Conservation (phyloP, 1,284 basidiomycete species). For the Puccinia triticina region DNA sequence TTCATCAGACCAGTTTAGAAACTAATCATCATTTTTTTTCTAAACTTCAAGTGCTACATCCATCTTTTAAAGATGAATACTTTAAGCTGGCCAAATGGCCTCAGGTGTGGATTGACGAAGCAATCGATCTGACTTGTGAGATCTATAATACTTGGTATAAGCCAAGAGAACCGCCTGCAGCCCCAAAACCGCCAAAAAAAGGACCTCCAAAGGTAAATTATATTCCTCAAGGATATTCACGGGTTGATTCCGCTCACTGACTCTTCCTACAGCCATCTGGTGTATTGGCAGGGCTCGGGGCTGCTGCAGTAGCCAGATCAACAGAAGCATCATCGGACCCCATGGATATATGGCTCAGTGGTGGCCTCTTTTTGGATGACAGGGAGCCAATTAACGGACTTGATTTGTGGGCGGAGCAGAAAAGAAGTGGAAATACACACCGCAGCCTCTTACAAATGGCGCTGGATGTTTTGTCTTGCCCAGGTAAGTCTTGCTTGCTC, state of each 20-base stretch:
- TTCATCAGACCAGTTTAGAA: background rate
- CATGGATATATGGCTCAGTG: too few relatives aligned
- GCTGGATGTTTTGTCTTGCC: constrained; percentile 6
- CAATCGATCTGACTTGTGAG: constrained; percentile 2
- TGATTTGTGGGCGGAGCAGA: constrained; percentile 2
- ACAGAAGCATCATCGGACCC: too few relatives aligned
- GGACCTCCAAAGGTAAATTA: background rate
- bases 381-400: background rate
- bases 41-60: background rate
- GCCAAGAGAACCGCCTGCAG: background rate
- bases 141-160: constrained; percentile 12
- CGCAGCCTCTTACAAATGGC: constrained; percentile 6
- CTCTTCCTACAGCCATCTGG: background rate
- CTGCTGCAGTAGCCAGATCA: too few relatives aligned
- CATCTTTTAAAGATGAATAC: too few relatives aligned
- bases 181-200: background rate
- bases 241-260: background rate
- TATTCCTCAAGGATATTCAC: background rate
- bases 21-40: background rate
- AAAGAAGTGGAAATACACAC: background rate
- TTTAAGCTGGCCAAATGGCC: too few relatives aligned
- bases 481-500: constrained; percentile 2
- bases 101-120: background rate
- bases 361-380: too few relatives aligned
- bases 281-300: too few relatives aligned